Evolutionary conservation across 2,329 filamentous ascomycete species (phyloP), one percentile per base, ranked within the genome.

Genomic region (Harringtonia lauricola): DNA sequence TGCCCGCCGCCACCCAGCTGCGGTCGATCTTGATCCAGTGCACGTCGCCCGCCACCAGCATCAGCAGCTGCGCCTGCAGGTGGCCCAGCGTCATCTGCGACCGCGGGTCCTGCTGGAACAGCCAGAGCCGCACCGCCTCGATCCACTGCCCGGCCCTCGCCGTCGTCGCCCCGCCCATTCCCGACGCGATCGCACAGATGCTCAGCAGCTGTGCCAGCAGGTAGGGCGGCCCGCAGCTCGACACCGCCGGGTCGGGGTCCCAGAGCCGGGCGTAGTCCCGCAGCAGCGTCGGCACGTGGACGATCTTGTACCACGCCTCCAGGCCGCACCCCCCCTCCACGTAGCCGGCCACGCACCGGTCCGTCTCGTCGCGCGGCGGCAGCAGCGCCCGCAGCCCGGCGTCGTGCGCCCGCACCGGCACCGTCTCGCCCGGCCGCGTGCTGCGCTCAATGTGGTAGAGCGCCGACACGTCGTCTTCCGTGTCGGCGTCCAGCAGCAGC

Each of bases 1-100:
- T 50, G 0, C 71, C 71, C 0, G 60, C 55, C 0, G 62, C 58
- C 10, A 66, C 61, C 69, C 69, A 74, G 3, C 64, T 58, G 1
- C 71, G 54, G 15, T 70, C 66, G 2, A 42, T 42, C 24, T 42
- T 42, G 34, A 42, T 42, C 40, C 40, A 42, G 33, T 42, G 40
- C 22, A 30, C 24, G n/a, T 42, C 40, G n/a, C 40, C 40, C 8
- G 40, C 40, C 8, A 42, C 22, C 22, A 42, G 33, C 40, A 42
- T 42, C 13, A 42, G 34, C 24, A 42, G 18, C n/a, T 42, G 40
- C 14, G 40, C 40, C 17, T 42, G 31, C 21, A 42, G 22, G 24
- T 42, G 33, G 33, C 40, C 40, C 6, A 42, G 21, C 7, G 40
- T 42, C 40, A 42, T 42, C 33, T 42, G 40, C 33, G 36, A 22